Evolutionary conservation across 805 yeast genomes (phyloP), one percentile per base, ranked within the genome.

Genomic region (Pichia thaimueangensis): DNA sequence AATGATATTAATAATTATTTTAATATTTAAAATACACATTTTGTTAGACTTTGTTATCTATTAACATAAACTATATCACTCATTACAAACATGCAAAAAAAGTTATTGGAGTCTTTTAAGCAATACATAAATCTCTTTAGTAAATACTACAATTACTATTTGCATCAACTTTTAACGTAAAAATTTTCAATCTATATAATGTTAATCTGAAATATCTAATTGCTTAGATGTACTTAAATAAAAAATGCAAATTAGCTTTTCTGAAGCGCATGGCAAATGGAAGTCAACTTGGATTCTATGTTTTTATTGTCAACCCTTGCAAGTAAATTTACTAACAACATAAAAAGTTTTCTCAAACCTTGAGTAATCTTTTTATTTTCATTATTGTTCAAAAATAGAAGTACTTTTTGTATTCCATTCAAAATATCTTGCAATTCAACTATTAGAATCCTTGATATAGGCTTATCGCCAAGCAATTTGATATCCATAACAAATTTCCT

Each of bases 401-500:
- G 17, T 16, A 42, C 15, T n/a, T 4, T 23, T 3, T 22, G 13
- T 7, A 78, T 50, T 0, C 84, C 82, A 4, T 58, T 45, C 20
- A 81, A 50, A 6, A 78, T 52, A 0, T 65, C 52, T 11, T 49
- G 47, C n/a, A 88, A 54, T 57, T 89, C 97, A 6, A 64, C 60
- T 41, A 74, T 74, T 50, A 86, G 86, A 7, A 84, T 59, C 30
- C 72, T 68, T 0, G 91, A 75, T 13, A 84, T 64, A 1, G 97
- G 97, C 40, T 73, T 73, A 24, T 59, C 65, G 28, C 78, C 75
- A 6, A 81, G 56, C 11, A 88, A 61, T 25, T 69, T 73, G 39
- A 71, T 74, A 49, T 84, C 88, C 13, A 82, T 76, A 6, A 84
- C 64, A 47, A 76, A 80, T 45, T 82, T 74, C 42, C 82, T 69